Percentiles rank a stretch among this genome's conserved stretches.
Evolutionary conservation across 116 monocot species (phyloP).

Genomic region (Posidonia oceanica): DNA sequence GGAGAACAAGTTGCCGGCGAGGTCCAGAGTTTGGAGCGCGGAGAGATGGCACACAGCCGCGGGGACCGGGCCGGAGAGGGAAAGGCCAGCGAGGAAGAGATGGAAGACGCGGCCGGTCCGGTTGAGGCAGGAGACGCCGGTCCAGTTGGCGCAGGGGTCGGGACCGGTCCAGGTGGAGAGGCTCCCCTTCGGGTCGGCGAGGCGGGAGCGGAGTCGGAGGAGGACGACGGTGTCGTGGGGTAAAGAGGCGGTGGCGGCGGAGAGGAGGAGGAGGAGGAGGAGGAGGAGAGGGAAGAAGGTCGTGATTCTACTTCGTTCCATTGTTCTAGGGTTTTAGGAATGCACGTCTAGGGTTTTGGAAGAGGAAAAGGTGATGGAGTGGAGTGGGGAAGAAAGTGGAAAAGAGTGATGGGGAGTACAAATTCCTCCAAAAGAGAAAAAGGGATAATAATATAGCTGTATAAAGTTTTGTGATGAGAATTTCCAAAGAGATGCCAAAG

Average conservation of each 20-base stretch:
- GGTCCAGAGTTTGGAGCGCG: slow-evolving; percentile 26
- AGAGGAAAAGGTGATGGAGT: neutral
- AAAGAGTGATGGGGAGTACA: neutral
- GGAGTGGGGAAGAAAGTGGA: neutral
- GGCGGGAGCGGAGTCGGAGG: slow-evolving; percentile 23
- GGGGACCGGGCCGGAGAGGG: slow-evolving; percentile 24
- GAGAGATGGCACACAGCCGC: slow-evolving; percentile 36
- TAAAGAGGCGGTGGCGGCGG: neutral
- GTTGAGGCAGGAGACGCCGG: slow-evolving; percentile 32
- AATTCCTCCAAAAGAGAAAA: no score
- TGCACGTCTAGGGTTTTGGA: neutral
- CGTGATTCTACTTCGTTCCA: neutral
- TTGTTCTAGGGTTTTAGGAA: neutral
- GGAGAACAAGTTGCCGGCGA: slow-evolving; percentile 31
- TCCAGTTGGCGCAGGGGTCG: slow-evolving; percentile 31
- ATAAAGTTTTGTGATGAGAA: no score
- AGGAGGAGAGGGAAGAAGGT: neutral
- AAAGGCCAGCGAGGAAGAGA: slow-evolving; percentile 14
- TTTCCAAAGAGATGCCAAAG: no score
- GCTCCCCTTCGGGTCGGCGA: slow-evolving; percentile 22
- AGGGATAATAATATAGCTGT: no score
- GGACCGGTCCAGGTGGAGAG: slow-evolving; percentile 15
- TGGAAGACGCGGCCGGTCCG: slow-evolving; percentile 6
- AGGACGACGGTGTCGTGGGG: slow-evolving; percentile 17
- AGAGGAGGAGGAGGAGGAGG: slow-evolving; percentile 18